Evolutionary conservation across 352 stramenopile genomes (phyloP).

Genomic region (Pythium myriotylum): DNA sequence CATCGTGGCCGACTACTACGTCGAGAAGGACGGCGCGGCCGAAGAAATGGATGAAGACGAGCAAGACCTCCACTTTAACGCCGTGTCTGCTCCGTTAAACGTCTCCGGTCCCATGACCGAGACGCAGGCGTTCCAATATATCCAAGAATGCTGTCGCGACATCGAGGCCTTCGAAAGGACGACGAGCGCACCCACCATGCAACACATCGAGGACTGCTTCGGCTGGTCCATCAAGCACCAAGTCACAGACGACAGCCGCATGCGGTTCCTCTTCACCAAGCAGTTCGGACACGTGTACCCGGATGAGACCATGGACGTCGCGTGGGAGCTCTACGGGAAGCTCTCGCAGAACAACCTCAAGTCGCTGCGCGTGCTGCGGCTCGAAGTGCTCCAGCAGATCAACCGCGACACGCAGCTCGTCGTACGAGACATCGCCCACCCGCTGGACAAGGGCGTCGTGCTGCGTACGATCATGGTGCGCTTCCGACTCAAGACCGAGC

Average conservation of each 20-base stretch:
- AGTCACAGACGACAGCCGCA: slow-evolving; percentile 28
- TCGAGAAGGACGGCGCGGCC: slow-evolving; percentile 31
- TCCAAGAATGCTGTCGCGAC: slow-evolving; percentile 32
- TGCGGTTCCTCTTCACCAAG: slow-evolving; percentile 46
- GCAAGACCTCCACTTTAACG: slow-evolving; percentile 22
- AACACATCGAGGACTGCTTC: slow-evolving; percentile 32
- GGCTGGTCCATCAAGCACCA: slow-evolving; percentile 44
- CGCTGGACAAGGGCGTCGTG: slow-evolving; percentile 38
- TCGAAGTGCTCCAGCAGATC: slow-evolving; percentile 45
- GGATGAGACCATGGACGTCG: slow-evolving; percentile 23
- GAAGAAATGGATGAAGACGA: slow-evolving; percentile 26
- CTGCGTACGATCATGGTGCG: slow-evolving; percentile 43
- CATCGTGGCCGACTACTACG: slow-evolving; percentile 44
- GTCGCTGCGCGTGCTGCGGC: slow-evolving; percentile 38
- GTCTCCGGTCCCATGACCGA: slow-evolving; percentile 29
- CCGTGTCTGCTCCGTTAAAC: slow-evolving; percentile 14
- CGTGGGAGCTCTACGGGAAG: slow-evolving; percentile 39
- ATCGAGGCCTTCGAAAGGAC: slow-evolving; percentile 31
- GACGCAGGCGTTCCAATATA: slow-evolving; percentile 32
- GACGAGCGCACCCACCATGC: slow-evolving; percentile 5
- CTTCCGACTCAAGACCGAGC: slow-evolving; percentile 41
- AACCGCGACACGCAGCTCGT: slow-evolving; percentile 45
- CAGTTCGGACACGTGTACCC: slow-evolving; percentile 34
- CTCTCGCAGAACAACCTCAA: slow-evolving; percentile 37
- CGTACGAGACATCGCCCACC: slow-evolving; percentile 42